Percentiles rank a stretch among this genome's conserved stretches.
phyloP scores from a whole-genome alignment of 768 basidiomycete species.

The Lentinula guzmanii region DNA sequence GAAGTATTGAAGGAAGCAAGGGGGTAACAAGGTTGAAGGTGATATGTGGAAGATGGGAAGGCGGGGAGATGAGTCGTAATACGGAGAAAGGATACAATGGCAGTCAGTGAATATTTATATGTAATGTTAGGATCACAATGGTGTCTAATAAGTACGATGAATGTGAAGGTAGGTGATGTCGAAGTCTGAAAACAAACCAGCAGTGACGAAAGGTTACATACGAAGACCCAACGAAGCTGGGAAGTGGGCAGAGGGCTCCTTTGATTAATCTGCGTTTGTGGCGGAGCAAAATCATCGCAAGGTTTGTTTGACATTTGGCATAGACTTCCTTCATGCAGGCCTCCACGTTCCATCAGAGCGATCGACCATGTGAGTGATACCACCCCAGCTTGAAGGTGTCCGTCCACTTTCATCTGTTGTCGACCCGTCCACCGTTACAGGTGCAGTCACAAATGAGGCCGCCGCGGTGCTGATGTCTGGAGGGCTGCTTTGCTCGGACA shows the following conservation, averaged over 20 bases:
- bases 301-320: background rate
- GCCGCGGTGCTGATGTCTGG: slow-evolving; percentile 67
- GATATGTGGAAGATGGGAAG: background rate
- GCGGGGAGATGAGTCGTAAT: background rate
- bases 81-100: background rate
- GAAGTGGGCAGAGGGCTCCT: background rate
- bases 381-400: slow-evolving; percentile 45
- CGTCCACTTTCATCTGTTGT: slow-evolving; percentile 47
- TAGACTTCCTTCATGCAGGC: slow-evolving; percentile 24
- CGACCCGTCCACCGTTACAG: slow-evolving; percentile 47
- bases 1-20: background rate
- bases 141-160: slow-evolving; percentile 24
- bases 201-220: background rate
- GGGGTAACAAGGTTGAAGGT: background rate
- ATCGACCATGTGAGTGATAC: slow-evolving; percentile 35
- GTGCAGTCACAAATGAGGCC: slow-evolving; percentile 62
- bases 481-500: slow-evolving; percentile 30
- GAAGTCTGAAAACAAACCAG: slow-evolving; percentile 1
- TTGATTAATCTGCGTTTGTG: slow-evolving; percentile 4
- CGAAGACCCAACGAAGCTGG: background rate
- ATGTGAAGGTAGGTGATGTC: background rate
- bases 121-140: slow-evolving; percentile 10
- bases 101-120: slow-evolving; percentile 3
- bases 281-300: background rate
- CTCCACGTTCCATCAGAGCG: slow-evolving; percentile 30